Base-by-base conservation (phyloP, 202 grass and related monocot genomes). In the Brachypodium distachyon region DNA sequence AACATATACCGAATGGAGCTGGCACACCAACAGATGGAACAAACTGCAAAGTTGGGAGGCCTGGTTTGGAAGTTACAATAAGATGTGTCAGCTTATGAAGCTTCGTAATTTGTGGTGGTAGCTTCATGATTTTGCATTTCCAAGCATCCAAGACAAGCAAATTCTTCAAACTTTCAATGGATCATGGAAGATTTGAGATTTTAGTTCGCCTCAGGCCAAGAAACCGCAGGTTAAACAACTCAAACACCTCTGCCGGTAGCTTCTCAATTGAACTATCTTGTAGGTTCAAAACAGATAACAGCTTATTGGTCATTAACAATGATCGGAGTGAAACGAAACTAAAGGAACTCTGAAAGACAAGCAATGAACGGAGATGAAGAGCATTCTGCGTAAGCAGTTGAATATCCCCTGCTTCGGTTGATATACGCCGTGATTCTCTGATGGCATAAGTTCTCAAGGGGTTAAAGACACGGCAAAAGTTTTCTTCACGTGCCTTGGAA, bases 191-290 rank as follows among this genome's bases (percentile, higher is more conserved):
- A 21, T 18, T 43, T 44, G 47, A 63, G 33, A 90, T 53, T 26
- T 71, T 67, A 5, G 83, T 86, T 21, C 32, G 1, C 69, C 88
- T 79, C 41, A 90, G 55, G 50, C 88, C 60, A 32, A 86, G 56
- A 56, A 80, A 90, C 23, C 53, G 69, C 11, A 90, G 76, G 81
- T 86, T 90, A 46, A 81, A 72, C 77, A 90, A 71, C 6, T 72
- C 61, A 33, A 74, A 75, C 58, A 90, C 72, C 59, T 34, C 43
- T 62, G 69, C 32, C 14, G 79, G 52, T 33, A 86, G 16, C 6
- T 8, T 32, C 61, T 36, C 18, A 86, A 79, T 27, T 37, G 49
- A 71, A 76, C 38, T 64, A 26, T 76, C 43, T 58, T 76, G 66
- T 7, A 79, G 49, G 14, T 57, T 39, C 44, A 87, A 39, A 57